Conservation (phyloP, 345 rosid species). For the Eucalyptus sp. region DNA sequence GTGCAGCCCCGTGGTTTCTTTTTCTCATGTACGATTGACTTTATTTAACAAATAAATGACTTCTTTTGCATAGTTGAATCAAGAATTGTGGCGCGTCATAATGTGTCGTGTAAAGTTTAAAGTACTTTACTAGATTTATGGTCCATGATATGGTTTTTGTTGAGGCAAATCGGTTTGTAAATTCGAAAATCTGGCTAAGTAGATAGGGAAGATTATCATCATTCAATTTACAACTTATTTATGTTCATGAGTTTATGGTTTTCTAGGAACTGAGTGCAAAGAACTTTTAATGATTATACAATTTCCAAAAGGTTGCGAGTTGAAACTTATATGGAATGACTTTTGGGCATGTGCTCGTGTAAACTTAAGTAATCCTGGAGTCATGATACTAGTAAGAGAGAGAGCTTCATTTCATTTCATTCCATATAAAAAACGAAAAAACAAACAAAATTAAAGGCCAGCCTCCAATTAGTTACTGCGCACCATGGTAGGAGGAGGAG, state of each 20-base stretch:
- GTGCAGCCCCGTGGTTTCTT: background rate
- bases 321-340: no score
- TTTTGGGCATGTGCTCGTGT: no score
- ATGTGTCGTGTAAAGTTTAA: background rate
- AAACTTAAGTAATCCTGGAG: no score
- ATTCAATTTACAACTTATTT: background rate
- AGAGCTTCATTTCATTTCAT: no score
- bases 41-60: background rate
- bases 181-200: background rate
- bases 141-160: background rate
- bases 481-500: no score
- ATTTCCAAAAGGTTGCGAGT: background rate
- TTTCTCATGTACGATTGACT: background rate
- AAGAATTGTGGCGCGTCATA: background rate
- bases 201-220: no score
- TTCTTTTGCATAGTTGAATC: background rate
- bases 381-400: no score
- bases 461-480: no score
- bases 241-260: background rate
- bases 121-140: background rate
- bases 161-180: background rate
- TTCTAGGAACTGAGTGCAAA: background rate
- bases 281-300: no score
- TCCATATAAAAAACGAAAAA: no score
- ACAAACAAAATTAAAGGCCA: no score